phyloP scores from a whole-genome alignment of 139 green algal species.

The Diplosphaera chodatii region DNA sequence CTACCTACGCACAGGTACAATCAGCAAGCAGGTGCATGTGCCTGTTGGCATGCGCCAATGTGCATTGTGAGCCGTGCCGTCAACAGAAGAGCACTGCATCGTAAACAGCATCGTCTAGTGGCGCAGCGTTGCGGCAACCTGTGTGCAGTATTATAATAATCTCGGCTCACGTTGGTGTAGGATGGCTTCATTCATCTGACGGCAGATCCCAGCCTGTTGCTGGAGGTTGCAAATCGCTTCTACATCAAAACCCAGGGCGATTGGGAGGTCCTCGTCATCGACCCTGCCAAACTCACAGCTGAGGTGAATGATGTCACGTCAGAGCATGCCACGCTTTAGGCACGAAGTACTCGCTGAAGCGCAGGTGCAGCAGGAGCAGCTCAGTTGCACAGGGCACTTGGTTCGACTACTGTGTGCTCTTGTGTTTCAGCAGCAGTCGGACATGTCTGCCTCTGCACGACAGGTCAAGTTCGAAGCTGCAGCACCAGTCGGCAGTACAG shows the following conservation, averaged over 20 bases:
- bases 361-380: too few relatives aligned
- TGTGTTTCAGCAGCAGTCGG: too few relatives aligned
- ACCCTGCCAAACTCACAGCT: constrained; percentile 21
- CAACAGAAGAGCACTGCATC: too few relatives aligned
- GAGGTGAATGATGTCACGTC: constrained; percentile 35
- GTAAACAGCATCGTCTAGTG: too few relatives aligned
- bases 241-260: constrained; percentile 29
- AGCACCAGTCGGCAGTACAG: constrained; percentile 47
- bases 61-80: too few relatives aligned
- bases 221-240: constrained; percentile 65
- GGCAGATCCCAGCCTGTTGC: constrained; percentile 42
- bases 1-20: constrained; percentile 29
- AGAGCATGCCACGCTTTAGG: too few relatives aligned
- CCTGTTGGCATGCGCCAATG: too few relatives aligned
- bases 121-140: not conserved
- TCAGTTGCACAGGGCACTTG: too few relatives aligned
- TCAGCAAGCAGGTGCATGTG: not conserved
- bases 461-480: constrained; percentile 63
- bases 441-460: too few relatives aligned
- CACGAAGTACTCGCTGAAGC: too few relatives aligned
- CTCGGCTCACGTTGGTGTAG: too few relatives aligned
- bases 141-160: not conserved
- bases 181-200: constrained; percentile 75
- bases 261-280: constrained; percentile 41
- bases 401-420: too few relatives aligned